phyloP scores from a whole-genome alignment of 176 grass and related monocot genomes.

The Lolium multiflorum region DNA sequence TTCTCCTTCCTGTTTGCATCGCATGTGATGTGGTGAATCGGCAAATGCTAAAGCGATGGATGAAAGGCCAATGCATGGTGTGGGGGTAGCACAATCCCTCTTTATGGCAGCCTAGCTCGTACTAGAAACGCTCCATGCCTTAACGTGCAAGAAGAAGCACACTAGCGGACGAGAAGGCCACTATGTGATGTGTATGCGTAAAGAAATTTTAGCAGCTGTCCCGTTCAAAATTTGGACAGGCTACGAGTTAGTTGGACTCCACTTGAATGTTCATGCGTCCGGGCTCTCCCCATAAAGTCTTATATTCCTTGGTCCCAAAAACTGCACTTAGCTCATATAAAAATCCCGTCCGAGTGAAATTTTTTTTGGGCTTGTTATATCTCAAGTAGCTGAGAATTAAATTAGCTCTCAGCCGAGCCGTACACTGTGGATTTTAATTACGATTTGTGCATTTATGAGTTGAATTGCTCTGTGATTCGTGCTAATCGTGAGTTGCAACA shows the following conservation, averaged over 20 bases:
- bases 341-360: too few species aligned
- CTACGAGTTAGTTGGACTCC: conserved; percentile 33
- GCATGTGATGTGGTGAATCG: too few species aligned
- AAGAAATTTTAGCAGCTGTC: not conserved
- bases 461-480: too few species aligned
- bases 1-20: too few species aligned
- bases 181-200: not conserved
- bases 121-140: conserved; percentile 35
- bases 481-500: too few species aligned
- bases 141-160: conserved; percentile 39
- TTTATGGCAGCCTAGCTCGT: conserved; percentile 42
- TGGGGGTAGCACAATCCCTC: conserved; percentile 33
- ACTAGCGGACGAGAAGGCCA: not conserved
- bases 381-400: too few species aligned
- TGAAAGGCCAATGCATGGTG: not conserved
- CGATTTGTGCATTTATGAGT: too few species aligned
- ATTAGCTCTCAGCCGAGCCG: too few species aligned
- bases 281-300: not conserved
- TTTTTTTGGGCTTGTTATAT: too few species aligned
- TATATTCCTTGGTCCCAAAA: not conserved
- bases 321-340: not conserved
- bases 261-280: conserved; percentile 7
- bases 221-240: not conserved
- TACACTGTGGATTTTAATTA: too few species aligned
- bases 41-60: not conserved